A percentile compares a stretch with the other conserved stretches of the same genome.
These are phyloP conservation scores for Rhypophila decipiens DNA, from an alignment of 495 filamentous ascomycete species.

Conservation along the genomic window DNA sequence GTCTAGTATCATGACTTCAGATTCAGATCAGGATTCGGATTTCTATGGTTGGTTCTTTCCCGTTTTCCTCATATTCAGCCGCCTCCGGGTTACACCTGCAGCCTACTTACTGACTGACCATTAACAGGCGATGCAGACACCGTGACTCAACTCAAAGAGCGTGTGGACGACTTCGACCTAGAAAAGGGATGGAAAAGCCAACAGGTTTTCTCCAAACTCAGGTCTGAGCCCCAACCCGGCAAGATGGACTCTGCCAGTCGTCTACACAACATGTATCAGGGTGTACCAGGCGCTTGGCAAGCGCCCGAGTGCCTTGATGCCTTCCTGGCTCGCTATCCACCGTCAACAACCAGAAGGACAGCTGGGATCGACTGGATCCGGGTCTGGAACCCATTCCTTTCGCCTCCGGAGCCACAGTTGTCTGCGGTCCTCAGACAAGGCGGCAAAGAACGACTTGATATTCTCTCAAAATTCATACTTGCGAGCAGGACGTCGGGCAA, in stretches of 20 bases:
- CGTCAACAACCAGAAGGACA: slow-evolving; percentile 44
- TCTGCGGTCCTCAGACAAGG: slow-evolving; percentile 18
- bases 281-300: slow-evolving; percentile 38
- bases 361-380: slow-evolving; percentile 58
- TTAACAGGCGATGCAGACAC: slow-evolving; percentile 48
- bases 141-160: slow-evolving; percentile 24
- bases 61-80: neutral
- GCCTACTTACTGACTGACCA: slow-evolving; percentile 11
- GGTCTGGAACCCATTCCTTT: slow-evolving; percentile 49
- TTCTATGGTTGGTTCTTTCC: slow-evolving; percentile 54
- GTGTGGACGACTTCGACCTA: slow-evolving; percentile 36
- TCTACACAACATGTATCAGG: slow-evolving; percentile 41
- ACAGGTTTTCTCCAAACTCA: slow-evolving; percentile 7
- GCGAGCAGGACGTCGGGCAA: slow-evolving; percentile 1
- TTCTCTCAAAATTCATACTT: slow-evolving; percentile 27
- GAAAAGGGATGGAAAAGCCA: slow-evolving; percentile 24
- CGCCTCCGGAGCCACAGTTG: neutral
- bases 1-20: too few relatives aligned
- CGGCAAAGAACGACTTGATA: slow-evolving; percentile 29
- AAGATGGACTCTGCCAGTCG: neutral
- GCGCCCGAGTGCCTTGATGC: slow-evolving; percentile 51
- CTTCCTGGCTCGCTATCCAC: slow-evolving; percentile 62
- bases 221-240: neutral
- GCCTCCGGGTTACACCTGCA: neutral
- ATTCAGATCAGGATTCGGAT: slow-evolving; percentile 61